phyloP scores from a whole-genome alignment of 768 basidiomycete genomes.

The Amanita jacksonii region DNA sequence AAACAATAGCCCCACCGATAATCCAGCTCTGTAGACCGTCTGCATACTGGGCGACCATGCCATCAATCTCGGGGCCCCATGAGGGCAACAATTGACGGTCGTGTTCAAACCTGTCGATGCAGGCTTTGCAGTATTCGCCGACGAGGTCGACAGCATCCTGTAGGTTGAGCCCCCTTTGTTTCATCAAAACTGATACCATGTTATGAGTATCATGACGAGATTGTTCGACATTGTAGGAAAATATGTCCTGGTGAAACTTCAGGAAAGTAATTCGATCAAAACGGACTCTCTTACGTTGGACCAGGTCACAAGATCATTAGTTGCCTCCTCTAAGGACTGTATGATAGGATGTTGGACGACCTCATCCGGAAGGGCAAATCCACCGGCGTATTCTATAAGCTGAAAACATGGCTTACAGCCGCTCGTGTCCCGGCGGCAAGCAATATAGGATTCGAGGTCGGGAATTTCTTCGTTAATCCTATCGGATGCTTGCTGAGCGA shows the following conservation, averaged over 20 bases:
- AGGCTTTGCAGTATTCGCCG: conserved; percentile 48
- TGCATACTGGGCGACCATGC: conserved; percentile 43
- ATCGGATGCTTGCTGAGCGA: conserved; percentile 49
- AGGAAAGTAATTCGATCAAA: background rate
- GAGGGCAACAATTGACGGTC: conserved; percentile 36
- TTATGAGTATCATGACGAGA: conserved; percentile 64
- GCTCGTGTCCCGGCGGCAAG: conserved; percentile 56
- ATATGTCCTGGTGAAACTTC: conserved; percentile 44
- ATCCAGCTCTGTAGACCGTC: conserved; percentile 57
- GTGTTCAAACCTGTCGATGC: conserved; percentile 48
- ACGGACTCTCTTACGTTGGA: conserved; percentile 45
- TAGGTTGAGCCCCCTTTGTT: conserved; percentile 42
- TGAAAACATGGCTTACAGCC: conserved; percentile 63
- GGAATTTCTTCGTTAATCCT: conserved; percentile 41
- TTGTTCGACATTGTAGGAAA: conserved; percentile 68
- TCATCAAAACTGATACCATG: conserved; percentile 63
- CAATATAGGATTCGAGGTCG: conserved; percentile 60
- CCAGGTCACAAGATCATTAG: conserved; percentile 67
- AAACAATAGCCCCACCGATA: conserved; percentile 17
- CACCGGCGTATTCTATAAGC: conserved; percentile 43
- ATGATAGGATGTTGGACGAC: conserved; percentile 59
- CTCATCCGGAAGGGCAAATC: conserved; percentile 53
- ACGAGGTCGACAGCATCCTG: conserved; percentile 58
- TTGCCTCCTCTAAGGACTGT: conserved; percentile 44
- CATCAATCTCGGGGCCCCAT: conserved; percentile 50